A percentile compares a stretch with the other conserved stretches of the same genome.
phyloP scores from a whole-genome alignment of 805 yeast species.

The Diddensiella santjacobensis region DNA sequence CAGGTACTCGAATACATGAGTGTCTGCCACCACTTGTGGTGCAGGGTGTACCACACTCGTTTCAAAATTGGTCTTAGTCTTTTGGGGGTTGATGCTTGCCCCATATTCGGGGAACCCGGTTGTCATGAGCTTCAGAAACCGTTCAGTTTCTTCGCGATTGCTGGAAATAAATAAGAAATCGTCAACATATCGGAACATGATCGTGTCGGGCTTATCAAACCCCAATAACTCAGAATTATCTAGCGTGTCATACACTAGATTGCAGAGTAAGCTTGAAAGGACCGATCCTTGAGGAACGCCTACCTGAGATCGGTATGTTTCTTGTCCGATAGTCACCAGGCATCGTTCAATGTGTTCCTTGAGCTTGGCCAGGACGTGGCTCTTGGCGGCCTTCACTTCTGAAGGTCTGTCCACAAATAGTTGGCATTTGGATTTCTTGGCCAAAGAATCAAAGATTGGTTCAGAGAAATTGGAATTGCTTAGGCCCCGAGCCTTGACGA shows the following conservation, averaged over 20 bases:
- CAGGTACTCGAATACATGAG: conserved; percentile 14
- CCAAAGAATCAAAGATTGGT: conserved; percentile 9
- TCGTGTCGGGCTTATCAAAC: conserved; percentile 28
- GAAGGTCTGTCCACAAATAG: conserved; percentile 29
- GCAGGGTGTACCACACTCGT: background rate
- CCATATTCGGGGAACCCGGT: conserved; percentile 44
- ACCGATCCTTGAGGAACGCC: conserved; percentile 88
- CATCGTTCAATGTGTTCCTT: conserved; percentile 53
- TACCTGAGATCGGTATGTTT: conserved; percentile 44
- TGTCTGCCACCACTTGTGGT: conserved; percentile 6
- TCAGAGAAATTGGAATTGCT: conserved; percentile 2
- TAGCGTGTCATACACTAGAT: conserved; percentile 63
- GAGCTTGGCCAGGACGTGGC: conserved; percentile 45
- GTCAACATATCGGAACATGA: conserved; percentile 67
- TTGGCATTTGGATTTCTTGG: conserved; percentile 15
- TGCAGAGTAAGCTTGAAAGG: conserved; percentile 70
- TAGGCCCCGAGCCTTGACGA: conserved; percentile 4
- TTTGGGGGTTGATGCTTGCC: conserved; percentile 40
- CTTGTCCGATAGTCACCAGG: conserved; percentile 34
- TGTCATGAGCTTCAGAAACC: conserved; percentile 31
- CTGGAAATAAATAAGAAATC: conserved; percentile 75
- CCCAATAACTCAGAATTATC: conserved; percentile 35
- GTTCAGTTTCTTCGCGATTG: conserved; percentile 30
- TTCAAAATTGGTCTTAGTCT: conserved; percentile 33
- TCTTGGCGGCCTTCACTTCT: conserved; percentile 37